Conservation (phyloP, 208 protist genomes). For the Phytomonas francai region DNA sequence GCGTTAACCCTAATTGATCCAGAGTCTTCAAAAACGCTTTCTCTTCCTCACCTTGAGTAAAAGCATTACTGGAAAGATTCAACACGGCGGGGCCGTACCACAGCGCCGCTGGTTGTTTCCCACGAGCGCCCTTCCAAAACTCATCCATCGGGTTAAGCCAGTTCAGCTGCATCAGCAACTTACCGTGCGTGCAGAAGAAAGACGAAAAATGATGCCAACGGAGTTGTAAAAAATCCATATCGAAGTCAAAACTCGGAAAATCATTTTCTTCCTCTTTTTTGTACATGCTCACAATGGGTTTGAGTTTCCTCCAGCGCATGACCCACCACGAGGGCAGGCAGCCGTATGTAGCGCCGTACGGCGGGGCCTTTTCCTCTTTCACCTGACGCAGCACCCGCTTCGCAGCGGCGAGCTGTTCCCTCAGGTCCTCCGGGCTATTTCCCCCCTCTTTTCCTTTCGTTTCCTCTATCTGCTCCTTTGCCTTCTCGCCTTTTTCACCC, state of each 20-base stretch:
- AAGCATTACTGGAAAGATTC: no score
- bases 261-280: slow-evolving; percentile 1
- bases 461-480: slow-evolving; percentile 31
- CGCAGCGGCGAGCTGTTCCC: slow-evolving; percentile 24
- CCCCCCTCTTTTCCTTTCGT: slow-evolving; percentile 18
- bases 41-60: slow-evolving; percentile 2
- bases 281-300: slow-evolving; percentile 9
- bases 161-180: slow-evolving; percentile 28
- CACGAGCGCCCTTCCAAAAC: slow-evolving; percentile 57
- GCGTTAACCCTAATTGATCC: no score
- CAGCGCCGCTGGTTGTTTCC: slow-evolving; percentile 32
- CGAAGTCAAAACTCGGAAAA: background rate
- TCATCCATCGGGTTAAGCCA: slow-evolving; percentile 63
- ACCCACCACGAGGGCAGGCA: slow-evolving; percentile 82
- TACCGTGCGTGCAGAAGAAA: slow-evolving; percentile 54
- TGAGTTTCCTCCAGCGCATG: slow-evolving; percentile 24
- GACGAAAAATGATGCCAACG: slow-evolving; percentile 23
- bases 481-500: slow-evolving; percentile 30
- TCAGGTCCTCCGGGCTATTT: slow-evolving; percentile 22
- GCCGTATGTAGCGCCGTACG: slow-evolving; percentile 26
- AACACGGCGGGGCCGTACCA: slow-evolving; percentile 21
- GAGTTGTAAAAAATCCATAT: slow-evolving; percentile 7
- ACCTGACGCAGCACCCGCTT: slow-evolving; percentile 22
- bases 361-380: slow-evolving; percentile 14
- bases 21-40: background rate